phyloP scores from a whole-genome alignment of 192 early-diverging fungal genomes.

The Backusella parvicylindrica region DNA sequence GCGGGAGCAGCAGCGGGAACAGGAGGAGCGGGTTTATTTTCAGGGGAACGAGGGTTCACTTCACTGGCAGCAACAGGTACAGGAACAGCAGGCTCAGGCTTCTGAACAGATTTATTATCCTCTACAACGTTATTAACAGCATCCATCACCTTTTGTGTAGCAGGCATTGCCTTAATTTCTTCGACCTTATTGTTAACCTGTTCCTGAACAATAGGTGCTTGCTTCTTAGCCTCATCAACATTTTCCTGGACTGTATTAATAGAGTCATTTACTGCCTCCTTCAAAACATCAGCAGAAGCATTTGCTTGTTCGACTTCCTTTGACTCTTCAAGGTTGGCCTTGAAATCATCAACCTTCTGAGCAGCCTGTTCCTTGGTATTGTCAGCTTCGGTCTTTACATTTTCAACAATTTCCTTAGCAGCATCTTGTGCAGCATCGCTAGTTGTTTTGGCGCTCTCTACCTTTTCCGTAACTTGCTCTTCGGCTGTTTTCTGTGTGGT shows the following conservation, averaged over 20 bases:
- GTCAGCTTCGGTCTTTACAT: not conserved
- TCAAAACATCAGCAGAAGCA: not conserved
- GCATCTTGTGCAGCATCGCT: not conserved
- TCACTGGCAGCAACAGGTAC: conserved; percentile 7
- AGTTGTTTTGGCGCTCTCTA: not conserved
- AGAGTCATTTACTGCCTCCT: not conserved
- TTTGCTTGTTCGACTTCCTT: not conserved
- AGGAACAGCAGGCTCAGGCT: not conserved
- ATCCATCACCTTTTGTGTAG: not conserved
- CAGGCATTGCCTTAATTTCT: not conserved
- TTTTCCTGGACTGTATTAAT: not conserved
- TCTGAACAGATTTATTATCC: not conserved
- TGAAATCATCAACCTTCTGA: not conserved
- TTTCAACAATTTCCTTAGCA: not conserved
- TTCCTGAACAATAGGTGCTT: not conserved
- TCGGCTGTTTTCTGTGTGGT: not conserved
- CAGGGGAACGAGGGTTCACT: not conserved
- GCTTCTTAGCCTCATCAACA: not conserved
- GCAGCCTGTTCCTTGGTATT: not conserved
- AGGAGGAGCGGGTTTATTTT: not conserved
- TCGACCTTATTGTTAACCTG: not conserved
- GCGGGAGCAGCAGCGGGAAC: not conserved
- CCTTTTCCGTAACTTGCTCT: not conserved
- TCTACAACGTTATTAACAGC: not conserved
- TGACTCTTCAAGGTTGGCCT: not conserved